phyloP scores from a whole-genome alignment of 2,329 filamentous ascomycete genomes.

The Penicillium sclerotigenum region DNA sequence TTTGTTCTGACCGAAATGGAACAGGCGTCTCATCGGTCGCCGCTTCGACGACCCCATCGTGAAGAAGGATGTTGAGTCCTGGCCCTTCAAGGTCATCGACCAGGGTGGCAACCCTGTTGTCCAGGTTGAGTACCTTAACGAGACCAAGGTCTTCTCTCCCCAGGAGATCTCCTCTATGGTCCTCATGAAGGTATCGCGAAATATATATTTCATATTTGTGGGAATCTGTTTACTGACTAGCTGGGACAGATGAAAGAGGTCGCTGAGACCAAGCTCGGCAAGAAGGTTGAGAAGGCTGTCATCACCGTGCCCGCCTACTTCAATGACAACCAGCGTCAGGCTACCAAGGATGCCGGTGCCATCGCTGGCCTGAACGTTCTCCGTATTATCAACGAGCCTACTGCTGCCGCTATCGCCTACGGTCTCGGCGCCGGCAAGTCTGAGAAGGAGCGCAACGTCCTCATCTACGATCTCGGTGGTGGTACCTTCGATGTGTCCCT shows the following conservation, averaged over 20 bases:
- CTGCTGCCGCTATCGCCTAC: slow-evolving; percentile 96
- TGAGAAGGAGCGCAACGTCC: slow-evolving; percentile 95
- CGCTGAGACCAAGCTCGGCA: slow-evolving; percentile 95
- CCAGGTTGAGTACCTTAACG: slow-evolving; percentile 90
- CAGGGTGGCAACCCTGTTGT: slow-evolving; percentile 85
- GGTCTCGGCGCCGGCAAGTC: slow-evolving; percentile 94
- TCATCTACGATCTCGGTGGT: slow-evolving; percentile 99
- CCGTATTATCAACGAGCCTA: slow-evolving; percentile 99
- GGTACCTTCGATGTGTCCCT: slow-evolving; percentile 99
- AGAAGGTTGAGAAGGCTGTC: slow-evolving; percentile 98
- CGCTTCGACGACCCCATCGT: slow-evolving; percentile 92
- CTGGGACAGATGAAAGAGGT: slow-evolving; percentile 89
- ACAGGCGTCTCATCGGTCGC: slow-evolving; percentile 93
- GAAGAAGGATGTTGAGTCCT: slow-evolving; percentile 98
- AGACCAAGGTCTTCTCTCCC: slow-evolving; percentile 93
- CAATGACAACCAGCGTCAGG: slow-evolving; percentile 99
- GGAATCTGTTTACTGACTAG: slow-evolving; percentile 19
- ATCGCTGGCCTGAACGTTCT: slow-evolving; percentile 97
- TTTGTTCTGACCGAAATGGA: slow-evolving; percentile 10
- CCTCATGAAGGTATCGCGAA: slow-evolving; percentile 75
- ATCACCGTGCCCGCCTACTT: slow-evolving; percentile 99
- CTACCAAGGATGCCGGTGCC: slow-evolving; percentile 98
- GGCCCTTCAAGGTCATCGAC: slow-evolving; percentile 98
- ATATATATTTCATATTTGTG: not conserved
- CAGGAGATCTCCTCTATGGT: slow-evolving; percentile 99